Conservation (phyloP, 371 early-diverging fungal species). For the Zychaea mexicana region DNA sequence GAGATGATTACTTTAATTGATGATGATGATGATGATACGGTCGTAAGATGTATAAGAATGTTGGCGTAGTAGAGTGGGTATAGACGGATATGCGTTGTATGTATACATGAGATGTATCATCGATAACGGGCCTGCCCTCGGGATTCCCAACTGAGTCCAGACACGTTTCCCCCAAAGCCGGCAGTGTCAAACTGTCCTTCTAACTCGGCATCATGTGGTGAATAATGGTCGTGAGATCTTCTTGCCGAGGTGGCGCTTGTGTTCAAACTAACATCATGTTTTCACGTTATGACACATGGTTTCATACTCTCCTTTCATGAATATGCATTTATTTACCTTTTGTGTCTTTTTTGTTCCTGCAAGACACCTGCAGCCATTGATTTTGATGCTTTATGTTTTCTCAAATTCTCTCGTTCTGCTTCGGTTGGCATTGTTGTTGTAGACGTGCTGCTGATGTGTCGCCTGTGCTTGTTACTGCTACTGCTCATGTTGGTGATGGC, state of each 20-base stretch:
- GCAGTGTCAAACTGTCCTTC: constrained; percentile 2
- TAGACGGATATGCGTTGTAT: background rate
- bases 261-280: background rate
- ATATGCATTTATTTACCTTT: background rate
- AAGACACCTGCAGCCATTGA: constrained; percentile 1
- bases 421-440: too few species aligned
- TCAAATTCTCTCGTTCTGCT: background rate
- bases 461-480: too few species aligned
- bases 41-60: background rate
- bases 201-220: background rate
- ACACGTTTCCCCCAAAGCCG: constrained; percentile 1
- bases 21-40: too few species aligned
- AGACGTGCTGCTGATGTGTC: too few species aligned
- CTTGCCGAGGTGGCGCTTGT: background rate
- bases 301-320: background rate
- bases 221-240: background rate
- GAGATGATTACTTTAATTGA: too few species aligned
- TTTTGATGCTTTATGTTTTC: background rate
- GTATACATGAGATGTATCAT: background rate
- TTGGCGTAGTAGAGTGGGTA: background rate
- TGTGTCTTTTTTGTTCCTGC: background rate
- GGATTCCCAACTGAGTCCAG: background rate
- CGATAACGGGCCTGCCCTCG: background rate
- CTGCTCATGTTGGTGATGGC: background rate
- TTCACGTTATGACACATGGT: background rate